phyloP scores from a whole-genome alignment of 2,329 filamentous ascomycete species.

The Fusarium falciforme region DNA sequence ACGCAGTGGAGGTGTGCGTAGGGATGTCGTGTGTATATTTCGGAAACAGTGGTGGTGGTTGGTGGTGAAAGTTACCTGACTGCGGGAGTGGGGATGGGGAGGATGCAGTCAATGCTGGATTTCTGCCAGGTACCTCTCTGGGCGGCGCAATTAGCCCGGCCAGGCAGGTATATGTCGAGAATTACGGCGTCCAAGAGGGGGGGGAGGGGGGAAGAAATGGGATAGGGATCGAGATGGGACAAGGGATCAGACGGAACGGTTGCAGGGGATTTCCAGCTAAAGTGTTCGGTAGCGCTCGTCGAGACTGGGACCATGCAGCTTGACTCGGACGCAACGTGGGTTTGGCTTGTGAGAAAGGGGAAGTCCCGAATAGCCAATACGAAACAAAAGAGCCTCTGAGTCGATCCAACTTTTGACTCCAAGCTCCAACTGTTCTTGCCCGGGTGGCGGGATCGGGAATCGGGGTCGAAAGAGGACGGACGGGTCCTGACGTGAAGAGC shows the following conservation, averaged over 20 bases:
- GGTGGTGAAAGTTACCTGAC: conserved; percentile 29
- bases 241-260: conserved; percentile 35
- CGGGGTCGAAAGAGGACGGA: conserved; percentile 9
- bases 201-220: conserved; percentile 31
- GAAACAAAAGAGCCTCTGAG: conserved; percentile 2
- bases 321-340: conserved; percentile 22
- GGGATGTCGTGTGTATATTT: conserved; percentile 19
- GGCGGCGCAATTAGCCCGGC: conserved; percentile 27
- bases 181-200: conserved; percentile 24
- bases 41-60: conserved; percentile 26
- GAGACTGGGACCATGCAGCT: conserved; percentile 10
- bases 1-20: conserved; percentile 29
- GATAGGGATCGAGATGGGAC: conserved; percentile 37
- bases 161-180: conserved; percentile 29
- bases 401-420: conserved; percentile 3
- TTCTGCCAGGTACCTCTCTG: conserved; percentile 20
- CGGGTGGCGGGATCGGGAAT: conserved; percentile 27
- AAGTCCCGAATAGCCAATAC: conserved; percentile 4
- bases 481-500: conserved; percentile 17
- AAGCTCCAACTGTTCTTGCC: conserved; percentile 13
- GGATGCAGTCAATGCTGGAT: conserved; percentile 13
- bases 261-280: conserved; percentile 39
- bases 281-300: conserved; percentile 4
- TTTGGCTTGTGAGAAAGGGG: conserved; percentile 7
- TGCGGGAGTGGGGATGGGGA: conserved; percentile 15